Base-by-base conservation (phyloP, 805 yeast genomes). In the Wickerhamomyces chambardii region DNA sequence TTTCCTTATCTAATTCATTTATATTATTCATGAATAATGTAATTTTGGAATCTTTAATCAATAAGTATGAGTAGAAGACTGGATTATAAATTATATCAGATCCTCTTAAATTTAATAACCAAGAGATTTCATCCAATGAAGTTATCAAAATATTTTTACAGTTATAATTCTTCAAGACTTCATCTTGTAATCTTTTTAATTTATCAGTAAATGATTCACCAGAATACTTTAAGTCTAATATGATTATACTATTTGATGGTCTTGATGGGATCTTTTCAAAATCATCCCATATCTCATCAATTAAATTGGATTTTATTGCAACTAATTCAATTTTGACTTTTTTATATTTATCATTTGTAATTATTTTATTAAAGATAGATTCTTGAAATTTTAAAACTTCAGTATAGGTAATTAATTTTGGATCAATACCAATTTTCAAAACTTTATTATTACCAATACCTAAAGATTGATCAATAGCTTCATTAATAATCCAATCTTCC, bases 41-140 rank as follows among this genome's bases (percentile, higher is more conserved):
- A 3, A 77, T 71, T 3, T 49, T 45, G 3, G 60, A 59, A 11
- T 50, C 61, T 15, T 70, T 59, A 22, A 79, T 63, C 10, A 79
- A 55, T 32, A 69, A 48, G 42, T 73, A 73, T 8, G 89, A 66
- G 58, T 77, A 86, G 54, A 90, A 92, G 2, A 87, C 90, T 1
- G 97, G 97, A 49, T 81, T 80, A 53, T 70, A 90, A 5, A 78
- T 79, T 39, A 90, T 79, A 54, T 90, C 97, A 17, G 69, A 72
- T 5, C 89, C 84, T 43, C 98, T 74, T 37, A 90, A 60, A 51
- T 90, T 90, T 51, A 87, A 70, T 30, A 87, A 59, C 96, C 96
- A 89, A 7, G 95, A 92, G 42, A 87, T 75, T 46, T 89, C 95
- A 60, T 90, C 97, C 35, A 89, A 59, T 2, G 87, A 77, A n/a